Evolutionary conservation across 176 grass and related monocot genomes (phyloP), one percentile per base, ranked within the genome.

Genomic region (Oryza rufipogon): DNA sequence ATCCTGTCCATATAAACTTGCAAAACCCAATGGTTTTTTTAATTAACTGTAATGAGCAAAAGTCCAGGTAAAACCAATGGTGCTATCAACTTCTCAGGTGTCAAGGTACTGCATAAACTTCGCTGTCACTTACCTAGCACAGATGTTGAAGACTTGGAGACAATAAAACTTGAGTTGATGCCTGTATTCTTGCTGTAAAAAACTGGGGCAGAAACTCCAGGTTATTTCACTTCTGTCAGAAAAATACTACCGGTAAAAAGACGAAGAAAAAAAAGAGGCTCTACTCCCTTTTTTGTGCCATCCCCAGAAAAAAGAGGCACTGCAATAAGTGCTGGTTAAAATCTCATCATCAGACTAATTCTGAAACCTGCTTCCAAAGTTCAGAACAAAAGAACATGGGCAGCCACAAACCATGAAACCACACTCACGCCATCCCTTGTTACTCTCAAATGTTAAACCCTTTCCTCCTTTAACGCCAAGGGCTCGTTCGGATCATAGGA

Each of bases 201-300:
- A 78, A 36, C 5, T 45, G 58, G 58, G 56, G 19, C 58, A 63
- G 12, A 82, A 58, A 33, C 33, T 44, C 36, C 19, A 63, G 79
- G 68, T 83, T 49, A 11, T 83, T 79, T 90, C 84, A 78, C 79
- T 73, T 90, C 36, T 66, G 79, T 86, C 68, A 79, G 88, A 38
- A 47, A 74, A 89, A 86, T 25, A 52, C 54, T 22, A 30, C 15
- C 71, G 56, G 30, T 63, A 23, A 33, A 68, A 86, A 78, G 49
- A 32, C 30, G 66, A 58, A 58, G 58, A 25, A 72, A 58, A 67
- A 73, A 66, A 41, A 41, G 7, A 32, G 22, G 46, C 23, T 73
- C 64, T 58, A 26, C 36, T 66, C 25, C 73, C 47, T 46, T 82
- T 77, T 66, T 64, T 78, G 67, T 36, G 65, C 44, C 56, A 56